phyloP scores from a whole-genome alignment of 345 rosid species.

The Boechera retrofracta region DNA sequence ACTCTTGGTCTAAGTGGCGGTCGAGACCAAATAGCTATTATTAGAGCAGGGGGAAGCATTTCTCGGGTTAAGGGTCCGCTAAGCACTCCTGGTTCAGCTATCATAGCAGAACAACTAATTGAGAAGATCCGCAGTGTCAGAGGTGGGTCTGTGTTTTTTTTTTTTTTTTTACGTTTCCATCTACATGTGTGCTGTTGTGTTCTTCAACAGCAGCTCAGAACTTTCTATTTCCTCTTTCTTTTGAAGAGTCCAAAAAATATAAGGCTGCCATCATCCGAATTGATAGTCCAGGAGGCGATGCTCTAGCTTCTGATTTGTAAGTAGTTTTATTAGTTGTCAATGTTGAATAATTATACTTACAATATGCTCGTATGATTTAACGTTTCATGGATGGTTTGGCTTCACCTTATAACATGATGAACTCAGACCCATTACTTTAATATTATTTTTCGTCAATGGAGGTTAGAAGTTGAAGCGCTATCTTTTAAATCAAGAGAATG shows the following conservation, averaged over 20 bases:
- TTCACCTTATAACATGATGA: slow-evolving; percentile 24
- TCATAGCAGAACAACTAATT: slow-evolving; percentile 80
- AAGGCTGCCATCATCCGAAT: slow-evolving; percentile 92
- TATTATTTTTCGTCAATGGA: background rate
- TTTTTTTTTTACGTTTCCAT: background rate
- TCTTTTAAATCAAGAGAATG: slow-evolving; percentile 5
- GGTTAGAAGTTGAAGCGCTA: background rate
- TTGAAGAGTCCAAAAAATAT: slow-evolving; percentile 70
- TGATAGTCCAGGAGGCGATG: slow-evolving; percentile 99
- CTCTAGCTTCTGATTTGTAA: slow-evolving; percentile 98
- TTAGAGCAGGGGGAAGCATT: slow-evolving; percentile 93
- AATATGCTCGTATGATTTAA: slow-evolving; percentile 13
- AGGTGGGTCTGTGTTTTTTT: slow-evolving; percentile 55
- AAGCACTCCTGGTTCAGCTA: slow-evolving; percentile 66
- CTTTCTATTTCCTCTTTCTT: slow-evolving; percentile 27
- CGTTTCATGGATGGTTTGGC: slow-evolving; percentile 16
- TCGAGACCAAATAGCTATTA: slow-evolving; percentile 76
- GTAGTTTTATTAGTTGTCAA: slow-evolving; percentile 44
- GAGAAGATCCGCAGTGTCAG: slow-evolving; percentile 83
- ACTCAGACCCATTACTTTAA: slow-evolving; percentile 12
- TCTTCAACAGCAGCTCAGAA: slow-evolving; percentile 15
- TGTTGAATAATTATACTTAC: background rate
- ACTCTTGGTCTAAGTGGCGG: slow-evolving; percentile 93
- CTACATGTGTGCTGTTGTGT: slow-evolving; percentile 4
- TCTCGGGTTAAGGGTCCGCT: slow-evolving; percentile 79